These are phyloP conservation scores for Trametes sp. DNA, from an alignment of 1,284 basidiomycete species.

Conservation along the genomic window DNA sequence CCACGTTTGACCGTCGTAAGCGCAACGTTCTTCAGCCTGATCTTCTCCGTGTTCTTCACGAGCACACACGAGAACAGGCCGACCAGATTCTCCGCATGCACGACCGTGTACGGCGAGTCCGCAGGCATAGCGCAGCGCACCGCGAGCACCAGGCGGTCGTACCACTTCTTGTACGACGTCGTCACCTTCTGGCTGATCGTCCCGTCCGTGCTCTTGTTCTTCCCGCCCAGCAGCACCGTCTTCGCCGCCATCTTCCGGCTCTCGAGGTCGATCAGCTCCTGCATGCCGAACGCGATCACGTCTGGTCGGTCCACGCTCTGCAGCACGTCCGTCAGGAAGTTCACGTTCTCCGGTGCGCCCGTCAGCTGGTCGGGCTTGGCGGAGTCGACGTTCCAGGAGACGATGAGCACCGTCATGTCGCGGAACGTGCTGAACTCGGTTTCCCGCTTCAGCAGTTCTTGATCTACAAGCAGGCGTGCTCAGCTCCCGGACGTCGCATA, in stretches of 20 bases:
- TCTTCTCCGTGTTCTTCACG: constrained; percentile 71
- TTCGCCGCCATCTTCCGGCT: constrained; percentile 92
- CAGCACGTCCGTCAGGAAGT: constrained; percentile 78
- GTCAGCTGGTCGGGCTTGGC: constrained; percentile 80
- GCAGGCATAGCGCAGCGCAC: constrained; percentile 75
- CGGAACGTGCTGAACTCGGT: constrained; percentile 83
- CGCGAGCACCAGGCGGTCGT: constrained; percentile 79
- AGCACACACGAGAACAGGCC: constrained; percentile 92
- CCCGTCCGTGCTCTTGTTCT: constrained; percentile 70
- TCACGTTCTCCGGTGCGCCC: constrained; percentile 67
- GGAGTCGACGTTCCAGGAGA: constrained; percentile 96
- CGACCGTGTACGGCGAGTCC: constrained; percentile 75
- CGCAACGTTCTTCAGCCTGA: constrained; percentile 71
- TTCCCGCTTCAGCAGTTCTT: constrained; percentile 79
- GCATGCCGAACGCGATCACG: constrained; percentile 93
- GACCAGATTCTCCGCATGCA: constrained; percentile 90
- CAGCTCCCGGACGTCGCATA: too few relatives aligned
- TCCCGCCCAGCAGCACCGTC: constrained; percentile 80
- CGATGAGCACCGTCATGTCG: constrained; percentile 79
- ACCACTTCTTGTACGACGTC: constrained; percentile 87
- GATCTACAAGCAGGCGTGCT: constrained; percentile 67
- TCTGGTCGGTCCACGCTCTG: constrained; percentile 80
- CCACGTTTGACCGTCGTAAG: constrained; percentile 90
- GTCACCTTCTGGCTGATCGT: constrained; percentile 84
- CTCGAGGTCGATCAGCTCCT: constrained; percentile 96